Evolutionary conservation across 176 grass and related monocot genomes (phyloP).

Genomic region (Musa beccarii): DNA sequence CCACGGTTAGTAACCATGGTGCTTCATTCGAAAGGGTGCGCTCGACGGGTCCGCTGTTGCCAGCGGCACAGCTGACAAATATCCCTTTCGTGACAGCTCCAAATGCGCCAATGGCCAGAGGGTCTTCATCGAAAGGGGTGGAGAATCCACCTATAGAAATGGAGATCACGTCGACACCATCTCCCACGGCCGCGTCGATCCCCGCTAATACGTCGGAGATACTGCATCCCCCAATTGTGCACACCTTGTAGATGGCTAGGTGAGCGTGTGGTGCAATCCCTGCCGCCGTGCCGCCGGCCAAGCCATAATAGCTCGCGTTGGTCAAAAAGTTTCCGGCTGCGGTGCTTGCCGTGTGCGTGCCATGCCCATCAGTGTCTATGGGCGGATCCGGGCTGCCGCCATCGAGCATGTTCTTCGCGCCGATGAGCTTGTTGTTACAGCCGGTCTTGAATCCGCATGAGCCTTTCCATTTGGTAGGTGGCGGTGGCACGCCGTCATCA

Average conservation of each 20-base stretch:
- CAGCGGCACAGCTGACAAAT: constrained; percentile 65
- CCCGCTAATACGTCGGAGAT: background rate
- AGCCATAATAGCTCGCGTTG: constrained; percentile 1
- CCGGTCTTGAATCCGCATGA: constrained; percentile 6
- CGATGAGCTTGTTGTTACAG: constrained; percentile 37
- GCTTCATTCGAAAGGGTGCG: constrained; percentile 51
- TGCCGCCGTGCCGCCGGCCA: constrained; percentile 1
- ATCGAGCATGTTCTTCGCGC: background rate
- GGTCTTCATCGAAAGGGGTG: background rate
- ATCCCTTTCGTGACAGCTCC: constrained; percentile 31
- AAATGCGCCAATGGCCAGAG: constrained; percentile 13
- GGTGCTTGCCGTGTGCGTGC: constrained; percentile 16
- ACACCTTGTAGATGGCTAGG: constrained; percentile 24
- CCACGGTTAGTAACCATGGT: constrained; percentile 90
- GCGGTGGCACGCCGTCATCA: constrained; percentile 14
- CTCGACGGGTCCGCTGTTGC: constrained; percentile 40
- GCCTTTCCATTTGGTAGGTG: constrained; percentile 31
- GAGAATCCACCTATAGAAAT: background rate
- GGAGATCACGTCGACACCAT: constrained; percentile 25
- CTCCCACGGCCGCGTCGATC: constrained; percentile 7
- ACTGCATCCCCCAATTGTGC: background rate
- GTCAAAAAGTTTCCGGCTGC: constrained; percentile 16
- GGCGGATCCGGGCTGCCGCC: background rate
- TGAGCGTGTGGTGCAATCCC: constrained; percentile 16
- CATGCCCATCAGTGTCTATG: background rate